Evolutionary conservation across 2,329 filamentous ascomycete species (phyloP).

Genomic region (Apiospora hydei): DNA sequence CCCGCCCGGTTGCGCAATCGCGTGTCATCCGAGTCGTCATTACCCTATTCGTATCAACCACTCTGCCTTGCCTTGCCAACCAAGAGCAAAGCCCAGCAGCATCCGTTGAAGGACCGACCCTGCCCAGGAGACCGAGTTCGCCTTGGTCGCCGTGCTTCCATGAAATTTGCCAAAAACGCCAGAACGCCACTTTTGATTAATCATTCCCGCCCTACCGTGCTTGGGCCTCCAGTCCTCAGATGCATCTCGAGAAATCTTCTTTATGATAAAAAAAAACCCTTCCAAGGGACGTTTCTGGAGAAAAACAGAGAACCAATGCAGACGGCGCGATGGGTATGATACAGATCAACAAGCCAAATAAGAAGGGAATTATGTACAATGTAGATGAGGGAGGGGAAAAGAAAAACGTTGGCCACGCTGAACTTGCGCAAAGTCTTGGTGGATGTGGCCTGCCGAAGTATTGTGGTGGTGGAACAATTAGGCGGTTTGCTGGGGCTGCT

Average conservation of each 20-base stretch:
- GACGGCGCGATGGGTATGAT: slow-evolving; percentile 44
- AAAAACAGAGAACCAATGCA: slow-evolving; percentile 38
- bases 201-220: slow-evolving; percentile 24
- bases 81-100: neutral
- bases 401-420: neutral
- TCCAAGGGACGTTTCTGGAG: slow-evolving; percentile 30
- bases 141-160: slow-evolving; percentile 1
- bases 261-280: slow-evolving; percentile 35
- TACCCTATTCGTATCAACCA: slow-evolving; percentile 16
- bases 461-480: slow-evolving; percentile 30
- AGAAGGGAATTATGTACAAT: slow-evolving; percentile 24
- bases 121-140: slow-evolving; percentile 3
- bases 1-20: slow-evolving; percentile 12
- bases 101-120: neutral
- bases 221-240: slow-evolving; percentile 38
- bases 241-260: slow-evolving; percentile 36
- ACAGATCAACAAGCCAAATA: slow-evolving; percentile 40
- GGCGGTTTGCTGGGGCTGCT: slow-evolving; percentile 41
- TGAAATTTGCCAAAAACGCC: slow-evolving; percentile 25
- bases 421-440: neutral
- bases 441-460: slow-evolving; percentile 23
- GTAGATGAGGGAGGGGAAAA: slow-evolving; percentile 2
- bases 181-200: slow-evolving; percentile 27
- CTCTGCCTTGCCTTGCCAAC: slow-evolving; percentile 5
- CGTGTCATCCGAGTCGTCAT: slow-evolving; percentile 15